Conservation (phyloP, 1,284 basidiomycete genomes). For the Xanthoconium separans region DNA sequence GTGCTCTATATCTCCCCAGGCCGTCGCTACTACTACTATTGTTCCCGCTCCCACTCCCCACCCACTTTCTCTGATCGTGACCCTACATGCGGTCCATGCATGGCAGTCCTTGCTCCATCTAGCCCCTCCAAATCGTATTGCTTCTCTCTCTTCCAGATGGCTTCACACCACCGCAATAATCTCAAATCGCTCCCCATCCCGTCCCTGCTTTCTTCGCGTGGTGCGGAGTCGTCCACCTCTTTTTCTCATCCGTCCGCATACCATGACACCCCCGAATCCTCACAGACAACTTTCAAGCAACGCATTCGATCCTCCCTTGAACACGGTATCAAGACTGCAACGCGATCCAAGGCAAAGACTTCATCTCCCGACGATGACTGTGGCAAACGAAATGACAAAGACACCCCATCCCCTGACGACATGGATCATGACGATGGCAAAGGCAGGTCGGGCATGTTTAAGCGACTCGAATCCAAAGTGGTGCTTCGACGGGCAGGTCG, state of each 20-base stretch:
- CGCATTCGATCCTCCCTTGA: constrained; percentile 66
- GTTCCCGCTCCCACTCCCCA: constrained; percentile 19
- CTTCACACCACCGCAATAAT: constrained; percentile 42
- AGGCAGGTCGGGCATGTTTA: constrained; percentile 39
- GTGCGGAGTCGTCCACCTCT: constrained; percentile 34
- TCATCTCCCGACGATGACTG: constrained; percentile 37
- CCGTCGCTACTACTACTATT: constrained; percentile 10
- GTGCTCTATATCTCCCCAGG: constrained; percentile 20
- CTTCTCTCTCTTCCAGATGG: constrained; percentile 48
- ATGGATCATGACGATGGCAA: constrained; percentile 33
- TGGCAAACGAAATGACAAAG: constrained; percentile 46
- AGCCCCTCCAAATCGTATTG: constrained; percentile 41
- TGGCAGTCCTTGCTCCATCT: constrained; percentile 49
- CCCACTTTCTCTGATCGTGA: constrained; percentile 16
- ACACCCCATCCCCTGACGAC: constrained; percentile 38
- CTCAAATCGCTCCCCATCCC: constrained; percentile 34
- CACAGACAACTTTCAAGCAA: constrained; percentile 53
- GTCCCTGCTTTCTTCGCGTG: constrained; percentile 44
- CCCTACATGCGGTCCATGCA: constrained; percentile 35
- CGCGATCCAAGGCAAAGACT: constrained; percentile 44
- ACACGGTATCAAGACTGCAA: constrained; percentile 61
- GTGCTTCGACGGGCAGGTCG: constrained; percentile 51
- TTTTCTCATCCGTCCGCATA: constrained; percentile 25
- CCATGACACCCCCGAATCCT: constrained; percentile 36
- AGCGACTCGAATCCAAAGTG: constrained; percentile 48